Conservation (phyloP, 169 alveolate species). For the Blepharisma undulans region DNA sequence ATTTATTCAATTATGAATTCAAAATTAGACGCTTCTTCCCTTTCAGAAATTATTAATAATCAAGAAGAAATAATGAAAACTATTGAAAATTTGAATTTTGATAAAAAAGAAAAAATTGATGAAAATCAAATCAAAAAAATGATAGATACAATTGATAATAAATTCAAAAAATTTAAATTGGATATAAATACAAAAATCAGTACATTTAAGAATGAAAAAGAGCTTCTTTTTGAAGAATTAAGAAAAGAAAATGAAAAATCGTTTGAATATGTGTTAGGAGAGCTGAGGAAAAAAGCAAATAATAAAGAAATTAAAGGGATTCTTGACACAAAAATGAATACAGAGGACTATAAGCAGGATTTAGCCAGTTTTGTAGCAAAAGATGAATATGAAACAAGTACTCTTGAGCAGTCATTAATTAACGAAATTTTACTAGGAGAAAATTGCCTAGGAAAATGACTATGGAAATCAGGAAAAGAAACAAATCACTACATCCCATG, state of each 20-base stretch:
- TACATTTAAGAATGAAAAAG: neutral
- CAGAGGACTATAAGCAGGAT: constrained; percentile 48
- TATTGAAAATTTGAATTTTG: neutral
- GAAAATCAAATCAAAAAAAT: neutral
- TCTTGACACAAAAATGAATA: constrained; percentile 48
- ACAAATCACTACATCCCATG: constrained; percentile 80
- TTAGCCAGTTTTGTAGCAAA: neutral
- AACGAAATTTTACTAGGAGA: constrained; percentile 80
- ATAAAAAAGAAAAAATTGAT: neutral
- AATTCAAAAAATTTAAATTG: neutral
- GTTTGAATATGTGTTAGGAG: constrained; percentile 54
- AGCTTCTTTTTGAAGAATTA: neutral
- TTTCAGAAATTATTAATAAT: neutral
- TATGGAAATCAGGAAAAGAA: constrained; percentile 78
- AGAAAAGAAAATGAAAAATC: neutral
- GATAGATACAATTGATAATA: neutral
- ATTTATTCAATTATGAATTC: neutral
- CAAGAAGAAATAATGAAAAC: neutral
- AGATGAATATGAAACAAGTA: constrained; percentile 36
- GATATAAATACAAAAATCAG: neutral
- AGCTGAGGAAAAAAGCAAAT: constrained; percentile 52
- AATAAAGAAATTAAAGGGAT: constrained; percentile 66
- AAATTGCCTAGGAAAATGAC: constrained; percentile 84
- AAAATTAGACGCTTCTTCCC: neutral
- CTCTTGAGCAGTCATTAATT: constrained; percentile 62